A percentile compares a stretch with the other conserved stretches of the same genome.
phyloP scores from a whole-genome alignment of 768 basidiomycete species.

The Trichaptum fuscoviolaceum region DNA sequence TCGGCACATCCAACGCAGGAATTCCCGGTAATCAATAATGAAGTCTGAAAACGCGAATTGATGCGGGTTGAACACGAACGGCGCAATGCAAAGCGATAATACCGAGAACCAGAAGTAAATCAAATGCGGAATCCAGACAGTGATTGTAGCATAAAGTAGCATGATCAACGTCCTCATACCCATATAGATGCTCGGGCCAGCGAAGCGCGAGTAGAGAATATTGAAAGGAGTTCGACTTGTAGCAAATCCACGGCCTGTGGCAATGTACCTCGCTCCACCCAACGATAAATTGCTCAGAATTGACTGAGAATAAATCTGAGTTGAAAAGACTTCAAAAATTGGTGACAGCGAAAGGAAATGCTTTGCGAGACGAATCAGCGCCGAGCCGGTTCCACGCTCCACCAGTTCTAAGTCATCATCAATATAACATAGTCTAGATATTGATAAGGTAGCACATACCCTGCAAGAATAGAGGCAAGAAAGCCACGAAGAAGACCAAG shows the following conservation, averaged over 20 bases:
- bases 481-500: slow-evolving; percentile 97
- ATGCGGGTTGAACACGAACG: slow-evolving; percentile 99
- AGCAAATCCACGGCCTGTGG: slow-evolving; percentile 98
- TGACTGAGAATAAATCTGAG: slow-evolving; percentile 96
- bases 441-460: slow-evolving; percentile 43
- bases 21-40: slow-evolving; percentile 98
- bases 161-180: slow-evolving; percentile 92
- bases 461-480: slow-evolving; percentile 94
- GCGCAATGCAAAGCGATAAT: slow-evolving; percentile 89
- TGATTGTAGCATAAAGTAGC: slow-evolving; percentile 85
- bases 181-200: slow-evolving; percentile 99
- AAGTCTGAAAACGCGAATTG: slow-evolving; percentile 97
- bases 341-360: slow-evolving; percentile 97
- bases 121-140: slow-evolving; percentile 90
- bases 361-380: slow-evolving; percentile 88
- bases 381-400: slow-evolving; percentile 93
- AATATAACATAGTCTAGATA: slow-evolving; percentile 7
- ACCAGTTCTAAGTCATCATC: slow-evolving; percentile 64
- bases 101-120: slow-evolving; percentile 99
- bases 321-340: slow-evolving; percentile 98
- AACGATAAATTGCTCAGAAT: slow-evolving; percentile 96
- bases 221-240: slow-evolving; percentile 95
- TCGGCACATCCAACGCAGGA: slow-evolving; percentile 98
- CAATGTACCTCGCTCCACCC: slow-evolving; percentile 98
- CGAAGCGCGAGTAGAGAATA: slow-evolving; percentile 97